Evolutionary conservation across 805 yeast genomes (phyloP).

Genomic region (Ogataea populi-albae): DNA sequence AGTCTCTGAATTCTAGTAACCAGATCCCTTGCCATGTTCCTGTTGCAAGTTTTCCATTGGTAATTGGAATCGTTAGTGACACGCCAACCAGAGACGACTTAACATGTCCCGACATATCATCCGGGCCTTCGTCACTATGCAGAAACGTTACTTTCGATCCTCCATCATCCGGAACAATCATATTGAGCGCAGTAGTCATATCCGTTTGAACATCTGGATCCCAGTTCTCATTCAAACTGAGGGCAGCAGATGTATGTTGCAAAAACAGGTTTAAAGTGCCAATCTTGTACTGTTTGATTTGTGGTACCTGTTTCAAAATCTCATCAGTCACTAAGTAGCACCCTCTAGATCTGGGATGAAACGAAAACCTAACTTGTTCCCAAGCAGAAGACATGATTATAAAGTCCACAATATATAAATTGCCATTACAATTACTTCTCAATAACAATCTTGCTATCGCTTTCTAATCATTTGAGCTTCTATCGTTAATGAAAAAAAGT

Average conservation of each 20-base stretch:
- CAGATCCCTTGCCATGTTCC: conserved; percentile 91
- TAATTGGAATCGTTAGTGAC: conserved; percentile 62
- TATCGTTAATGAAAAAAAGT: too few relatives aligned
- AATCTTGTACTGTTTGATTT: conserved; percentile 53
- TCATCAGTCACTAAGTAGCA: conserved; percentile 72
- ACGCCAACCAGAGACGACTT: conserved; percentile 63
- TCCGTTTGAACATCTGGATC: conserved; percentile 76
- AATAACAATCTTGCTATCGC: too few relatives aligned
- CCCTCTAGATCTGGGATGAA: conserved; percentile 61
- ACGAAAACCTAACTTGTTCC: conserved; percentile 56
- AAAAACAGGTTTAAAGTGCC: conserved; percentile 67
- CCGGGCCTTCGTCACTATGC: conserved; percentile 76
- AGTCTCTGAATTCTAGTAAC: conserved; percentile 67
- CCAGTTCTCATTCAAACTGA: conserved; percentile 75
- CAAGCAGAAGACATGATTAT: conserved; percentile 38
- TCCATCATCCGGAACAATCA: conserved; percentile 65
- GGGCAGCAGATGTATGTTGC: conserved; percentile 78
- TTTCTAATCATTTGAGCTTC: too few relatives aligned
- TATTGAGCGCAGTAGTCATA: conserved; percentile 60
- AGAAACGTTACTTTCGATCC: conserved; percentile 40
- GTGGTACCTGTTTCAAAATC: conserved; percentile 52
- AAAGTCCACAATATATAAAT: too few relatives aligned
- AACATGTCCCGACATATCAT: conserved; percentile 83
- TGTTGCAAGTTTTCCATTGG: conserved; percentile 61
- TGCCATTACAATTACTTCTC: too few relatives aligned